These are phyloP conservation scores for Phaeolepiota aurea DNA, from an alignment of 768 basidiomycete genomes.

Conservation along the genomic window DNA sequence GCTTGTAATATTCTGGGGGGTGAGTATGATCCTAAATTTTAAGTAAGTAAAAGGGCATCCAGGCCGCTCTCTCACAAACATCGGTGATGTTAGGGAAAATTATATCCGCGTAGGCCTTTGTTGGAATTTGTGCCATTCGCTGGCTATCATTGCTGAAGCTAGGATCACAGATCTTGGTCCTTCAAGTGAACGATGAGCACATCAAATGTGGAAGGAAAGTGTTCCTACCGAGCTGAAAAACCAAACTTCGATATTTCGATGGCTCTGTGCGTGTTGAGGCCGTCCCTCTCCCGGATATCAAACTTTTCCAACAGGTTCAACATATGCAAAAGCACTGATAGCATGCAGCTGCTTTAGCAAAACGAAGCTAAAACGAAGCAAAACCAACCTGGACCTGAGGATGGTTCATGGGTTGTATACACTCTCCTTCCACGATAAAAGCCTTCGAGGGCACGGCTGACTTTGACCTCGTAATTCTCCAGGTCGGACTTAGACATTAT, in stretches of 20 bases:
- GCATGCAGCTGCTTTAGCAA: too few relatives aligned
- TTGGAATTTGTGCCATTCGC: constrained; percentile 56
- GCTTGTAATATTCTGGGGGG: constrained; percentile 73
- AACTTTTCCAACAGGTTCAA: constrained; percentile 87
- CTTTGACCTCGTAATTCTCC: constrained; percentile 56
- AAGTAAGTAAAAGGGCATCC: neutral
- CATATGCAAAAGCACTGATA: constrained; percentile 76
- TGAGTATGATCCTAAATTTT: constrained; percentile 70
- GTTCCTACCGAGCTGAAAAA: constrained; percentile 36
- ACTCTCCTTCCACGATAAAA: constrained; percentile 71
- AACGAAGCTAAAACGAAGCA: neutral
- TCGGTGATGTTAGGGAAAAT: constrained; percentile 73
- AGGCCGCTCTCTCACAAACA: constrained; percentile 29
- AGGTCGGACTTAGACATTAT: constrained; percentile 74
- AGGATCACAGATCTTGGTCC: constrained; percentile 81
- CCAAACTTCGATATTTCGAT: constrained; percentile 82
- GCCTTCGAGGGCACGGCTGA: constrained; percentile 67
- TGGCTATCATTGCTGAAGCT: constrained; percentile 47
- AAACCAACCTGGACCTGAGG: constrained; percentile 61
- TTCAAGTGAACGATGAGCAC: constrained; percentile 14
- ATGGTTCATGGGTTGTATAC: constrained; percentile 81
- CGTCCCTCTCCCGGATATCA: constrained; percentile 41
- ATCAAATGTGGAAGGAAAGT: neutral
- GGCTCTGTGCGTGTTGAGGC: constrained; percentile 66
- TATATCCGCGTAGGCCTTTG: constrained; percentile 55